phyloP scores from a whole-genome alignment of 345 rosid genomes.

The Ceriops decandra region DNA sequence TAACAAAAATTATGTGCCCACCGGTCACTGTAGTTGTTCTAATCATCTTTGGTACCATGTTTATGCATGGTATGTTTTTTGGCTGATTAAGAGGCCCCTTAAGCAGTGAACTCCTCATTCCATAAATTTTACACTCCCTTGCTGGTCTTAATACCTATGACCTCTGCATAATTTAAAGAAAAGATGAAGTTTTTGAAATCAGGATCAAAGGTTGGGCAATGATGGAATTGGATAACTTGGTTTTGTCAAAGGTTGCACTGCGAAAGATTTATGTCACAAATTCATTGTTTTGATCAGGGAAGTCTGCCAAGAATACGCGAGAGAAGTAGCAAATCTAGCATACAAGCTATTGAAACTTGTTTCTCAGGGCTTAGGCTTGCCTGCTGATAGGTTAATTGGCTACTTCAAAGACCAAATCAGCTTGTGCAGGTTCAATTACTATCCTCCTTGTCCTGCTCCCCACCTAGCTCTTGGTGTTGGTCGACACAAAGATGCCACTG shows the following conservation, averaged over 20 bases:
- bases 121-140: too few relatives aligned
- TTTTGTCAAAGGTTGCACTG: not conserved
- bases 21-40: not conserved
- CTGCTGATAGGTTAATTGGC: constrained; percentile 39
- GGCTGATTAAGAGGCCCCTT: too few relatives aligned
- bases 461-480: constrained; percentile 87
- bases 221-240: not conserved
- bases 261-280: not conserved
- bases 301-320: constrained; percentile 60
- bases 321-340: constrained; percentile 61
- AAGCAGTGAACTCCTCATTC: too few relatives aligned
- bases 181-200: not conserved
- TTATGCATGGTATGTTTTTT: too few relatives aligned
- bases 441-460: constrained; percentile 79
- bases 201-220: not conserved
- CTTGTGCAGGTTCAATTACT: constrained; percentile 60
- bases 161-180: too few relatives aligned
- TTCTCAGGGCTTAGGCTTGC: constrained; percentile 63
- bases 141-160: too few relatives aligned
- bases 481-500: constrained; percentile 75
- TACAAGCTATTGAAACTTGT: constrained; percentile 58
- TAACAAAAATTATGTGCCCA: not conserved
- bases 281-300: constrained; percentile 35
- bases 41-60: too few relatives aligned
- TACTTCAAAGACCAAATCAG: constrained; percentile 64